Percentiles rank a stretch among this genome's conserved stretches.
Conservation (phyloP, 305 asterid species). For the Solanum hybrid region DNA sequence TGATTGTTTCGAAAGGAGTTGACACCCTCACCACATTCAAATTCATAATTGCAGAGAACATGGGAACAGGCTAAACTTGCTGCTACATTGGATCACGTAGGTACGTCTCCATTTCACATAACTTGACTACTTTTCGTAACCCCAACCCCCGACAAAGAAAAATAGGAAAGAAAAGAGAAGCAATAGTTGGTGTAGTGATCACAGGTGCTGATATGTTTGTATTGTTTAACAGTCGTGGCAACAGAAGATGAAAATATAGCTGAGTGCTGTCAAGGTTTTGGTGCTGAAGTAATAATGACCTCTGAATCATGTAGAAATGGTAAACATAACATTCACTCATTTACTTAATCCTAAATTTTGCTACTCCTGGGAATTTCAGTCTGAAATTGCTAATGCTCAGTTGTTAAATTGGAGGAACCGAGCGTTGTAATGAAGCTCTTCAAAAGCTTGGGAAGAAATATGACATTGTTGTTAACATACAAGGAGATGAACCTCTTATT, state of each 20-base stretch:
- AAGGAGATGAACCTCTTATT: slow-evolving; percentile 95
- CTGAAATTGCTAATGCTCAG: background rate
- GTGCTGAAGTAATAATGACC: slow-evolving; percentile 88
- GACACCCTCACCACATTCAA: background rate
- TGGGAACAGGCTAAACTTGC: slow-evolving; percentile 84
- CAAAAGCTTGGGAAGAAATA: slow-evolving; percentile 54
- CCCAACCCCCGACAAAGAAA: background rate
- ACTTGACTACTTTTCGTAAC: background rate
- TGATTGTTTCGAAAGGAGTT: background rate
- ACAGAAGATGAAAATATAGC: slow-evolving; percentile 86
- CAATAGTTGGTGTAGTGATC: background rate
- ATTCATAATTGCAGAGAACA: slow-evolving; percentile 52
- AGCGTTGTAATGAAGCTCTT: slow-evolving; percentile 88
- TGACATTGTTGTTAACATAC: slow-evolving; percentile 86
- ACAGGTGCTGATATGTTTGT: background rate
- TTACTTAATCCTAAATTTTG: background rate
- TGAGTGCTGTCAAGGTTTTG: slow-evolving; percentile 82
- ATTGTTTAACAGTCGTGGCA: slow-evolving; percentile 53
- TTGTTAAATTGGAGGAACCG: slow-evolving; percentile 49
- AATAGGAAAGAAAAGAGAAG: background rate
- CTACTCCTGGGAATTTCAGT: background rate
- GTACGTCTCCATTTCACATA: slow-evolving; percentile 25
- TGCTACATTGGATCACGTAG: slow-evolving; percentile 58
- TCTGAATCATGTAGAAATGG: slow-evolving; percentile 85
- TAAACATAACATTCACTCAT: background rate